These are phyloP conservation scores for Mikania micrantha DNA, from an alignment of 129 eudicot species.

Conservation along the genomic window DNA sequence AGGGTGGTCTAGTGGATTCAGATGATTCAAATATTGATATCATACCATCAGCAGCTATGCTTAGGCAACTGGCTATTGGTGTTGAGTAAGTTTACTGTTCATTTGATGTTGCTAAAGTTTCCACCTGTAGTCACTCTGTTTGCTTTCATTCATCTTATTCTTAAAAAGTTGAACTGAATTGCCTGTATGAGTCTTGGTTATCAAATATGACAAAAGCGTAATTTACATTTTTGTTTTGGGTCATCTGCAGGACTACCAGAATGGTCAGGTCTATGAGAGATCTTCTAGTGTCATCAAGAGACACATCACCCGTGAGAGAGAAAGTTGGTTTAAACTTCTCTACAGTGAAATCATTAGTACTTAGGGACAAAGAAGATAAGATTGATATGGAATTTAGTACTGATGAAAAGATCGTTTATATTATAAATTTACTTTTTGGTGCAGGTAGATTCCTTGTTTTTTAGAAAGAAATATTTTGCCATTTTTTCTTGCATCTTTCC, in stretches of 20 bases:
- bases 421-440: constrained; percentile 54
- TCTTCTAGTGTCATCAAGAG: constrained; percentile 61
- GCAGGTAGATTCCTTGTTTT: constrained; percentile 63
- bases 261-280: constrained; percentile 62
- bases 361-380: constrained; percentile 82
- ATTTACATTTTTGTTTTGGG: background rate
- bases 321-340: constrained; percentile 75
- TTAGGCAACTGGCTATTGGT: constrained; percentile 74
- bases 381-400: constrained; percentile 49
- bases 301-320: constrained; percentile 86
- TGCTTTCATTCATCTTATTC: background rate
- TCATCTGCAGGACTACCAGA: constrained; percentile 49
- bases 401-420: constrained; percentile 46
- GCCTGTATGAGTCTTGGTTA: background rate
- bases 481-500: constrained; percentile 17
- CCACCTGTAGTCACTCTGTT: background rate
- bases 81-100: constrained; percentile 61
- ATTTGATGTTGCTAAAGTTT: constrained; percentile 1
- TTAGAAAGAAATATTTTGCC: constrained; percentile 1
- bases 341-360: constrained; percentile 73
- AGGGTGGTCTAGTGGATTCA: constrained; percentile 27
- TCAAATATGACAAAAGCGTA: background rate
- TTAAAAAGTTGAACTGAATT: too few relatives aligned
- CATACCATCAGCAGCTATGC: constrained; percentile 56
- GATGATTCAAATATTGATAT: constrained; percentile 38